Base-by-base conservation (phyloP, 1,139 yeast species). In the Geotrichum restrictum region DNA sequence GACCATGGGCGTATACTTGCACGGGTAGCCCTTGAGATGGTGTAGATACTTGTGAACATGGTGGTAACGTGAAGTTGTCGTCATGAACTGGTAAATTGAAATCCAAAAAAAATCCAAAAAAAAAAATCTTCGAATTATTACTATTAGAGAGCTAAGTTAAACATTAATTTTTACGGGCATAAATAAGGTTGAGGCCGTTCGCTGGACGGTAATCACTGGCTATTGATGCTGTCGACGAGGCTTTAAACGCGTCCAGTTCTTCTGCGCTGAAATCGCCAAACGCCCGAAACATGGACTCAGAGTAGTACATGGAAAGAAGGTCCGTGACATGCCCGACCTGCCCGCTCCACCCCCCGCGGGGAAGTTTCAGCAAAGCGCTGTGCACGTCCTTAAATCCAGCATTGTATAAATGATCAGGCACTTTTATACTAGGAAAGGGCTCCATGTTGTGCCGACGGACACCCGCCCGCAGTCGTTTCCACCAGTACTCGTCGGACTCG, bases 271-370 rank as follows among this genome's bases (percentile, higher is more conserved):
- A 56, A 22, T 62, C 60, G 3, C 64, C 61, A 53, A 63, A 66
- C 8, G 56, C 52, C 5, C 59, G 50, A 39, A 64, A 59, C 56
- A 68, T 56, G 18, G 65, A 55, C 39, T 66, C 66, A 8, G 62
- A 50, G 48, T 64, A 67, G 53, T 62, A 64, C 41, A 64, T 53
- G 4, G 64, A 57, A 39, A 66, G 49, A 18, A 67, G 58, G 34
- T 67, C 69, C 2, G 69, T 63, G 38, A 67, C 51, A 40, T 64
- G 64, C 19, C 70, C 69, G 14, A 65, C 56, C 36, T 60, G 64
- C 18, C 70, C 70, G 3, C 69, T 67, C 70, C 70, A 66, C 7
- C 67, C 68, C 11, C 67, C 68, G 10, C 63, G 57, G 4, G 71
- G 71, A 13, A 67, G 51, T 4, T 63, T 60, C 11, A 65, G 45